Conservation (phyloP, 225 moss, liverwort and hornwort genomes). For the Straminergon stramineum region DNA sequence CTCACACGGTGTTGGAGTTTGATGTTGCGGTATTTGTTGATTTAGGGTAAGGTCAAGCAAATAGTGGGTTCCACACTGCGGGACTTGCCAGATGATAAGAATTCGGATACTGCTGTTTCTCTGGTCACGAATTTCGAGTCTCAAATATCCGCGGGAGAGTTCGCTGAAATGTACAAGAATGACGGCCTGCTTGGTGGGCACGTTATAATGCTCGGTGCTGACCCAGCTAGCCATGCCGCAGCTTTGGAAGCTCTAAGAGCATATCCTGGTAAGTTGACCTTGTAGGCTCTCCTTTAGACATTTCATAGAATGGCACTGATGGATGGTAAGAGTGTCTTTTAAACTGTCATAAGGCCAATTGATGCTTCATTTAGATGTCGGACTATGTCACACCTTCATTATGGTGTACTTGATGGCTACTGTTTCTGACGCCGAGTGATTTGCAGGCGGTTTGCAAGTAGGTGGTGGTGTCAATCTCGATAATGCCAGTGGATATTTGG, state of each 20-base stretch:
- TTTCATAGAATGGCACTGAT: not conserved
- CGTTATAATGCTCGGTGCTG: slow-evolving; percentile 89
- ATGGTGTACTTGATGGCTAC: not conserved
- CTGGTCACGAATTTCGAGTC: slow-evolving; percentile 92
- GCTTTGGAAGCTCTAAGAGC: slow-evolving; percentile 66
- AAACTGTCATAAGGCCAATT: not conserved
- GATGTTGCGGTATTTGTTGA: not conserved
- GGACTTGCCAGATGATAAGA: slow-evolving; percentile 48
- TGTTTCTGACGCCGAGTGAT: not conserved
- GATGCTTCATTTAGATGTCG: not conserved
- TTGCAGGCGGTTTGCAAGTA: slow-evolving; percentile 84
- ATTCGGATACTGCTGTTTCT: slow-evolving; percentile 16
- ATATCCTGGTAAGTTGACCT: slow-evolving; percentile 55
- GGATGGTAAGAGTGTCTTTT: not conserved
- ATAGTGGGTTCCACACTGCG: slow-evolving; percentile 92
- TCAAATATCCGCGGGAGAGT: slow-evolving; percentile 61
- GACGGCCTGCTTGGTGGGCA: slow-evolving; percentile 77
- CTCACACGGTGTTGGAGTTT: not conserved
- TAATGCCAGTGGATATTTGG: slow-evolving; percentile 67
- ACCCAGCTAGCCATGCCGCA: slow-evolving; percentile 61
- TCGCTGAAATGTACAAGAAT: slow-evolving; percentile 77
- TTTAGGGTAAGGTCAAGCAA: slow-evolving; percentile 96
- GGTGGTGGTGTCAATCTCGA: slow-evolving; percentile 92
- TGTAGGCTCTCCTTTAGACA: not conserved
- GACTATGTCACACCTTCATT: not conserved